Evolutionary conservation across 1,139 yeast species (phyloP).

Genomic region (Ogataea hybrid): DNA sequence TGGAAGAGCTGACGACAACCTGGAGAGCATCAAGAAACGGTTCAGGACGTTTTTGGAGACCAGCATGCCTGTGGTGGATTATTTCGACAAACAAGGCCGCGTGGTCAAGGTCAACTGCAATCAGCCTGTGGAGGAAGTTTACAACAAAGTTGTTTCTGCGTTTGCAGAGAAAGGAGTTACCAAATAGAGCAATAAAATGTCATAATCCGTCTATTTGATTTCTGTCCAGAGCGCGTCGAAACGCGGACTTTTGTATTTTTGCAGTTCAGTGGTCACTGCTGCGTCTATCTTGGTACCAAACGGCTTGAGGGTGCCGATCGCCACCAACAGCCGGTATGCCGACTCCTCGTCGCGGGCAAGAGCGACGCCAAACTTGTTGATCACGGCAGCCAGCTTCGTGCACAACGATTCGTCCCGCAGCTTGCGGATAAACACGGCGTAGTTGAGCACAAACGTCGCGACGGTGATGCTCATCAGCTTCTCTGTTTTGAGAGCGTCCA

Average conservation of each 20-base stretch:
- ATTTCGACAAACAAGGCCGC: conserved; percentile 70
- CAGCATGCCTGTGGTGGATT: conserved; percentile 91
- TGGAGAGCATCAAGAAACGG: conserved; percentile 86
- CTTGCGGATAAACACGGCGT: conserved; percentile 33
- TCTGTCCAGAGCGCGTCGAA: conserved; percentile 22
- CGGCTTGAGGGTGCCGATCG: conserved; percentile 45
- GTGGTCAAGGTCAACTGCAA: conserved; percentile 82
- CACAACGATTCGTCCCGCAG: conserved; percentile 16
- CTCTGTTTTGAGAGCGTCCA: conserved; percentile 26
- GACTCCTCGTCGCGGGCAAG: conserved; percentile 42
- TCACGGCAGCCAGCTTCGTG: conserved; percentile 12
- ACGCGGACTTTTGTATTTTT: conserved; percentile 15
- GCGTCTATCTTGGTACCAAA: conserved; percentile 7
- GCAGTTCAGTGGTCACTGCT: conserved; percentile 10
- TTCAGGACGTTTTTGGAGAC: conserved; percentile 85
- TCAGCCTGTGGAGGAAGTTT: conserved; percentile 76
- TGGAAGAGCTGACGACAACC: conserved; percentile 91
- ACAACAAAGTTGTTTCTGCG: conserved; percentile 64
- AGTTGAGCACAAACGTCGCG: conserved; percentile 54
- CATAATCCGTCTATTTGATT: conserved; percentile 6
- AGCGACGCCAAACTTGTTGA: conserved; percentile 13
- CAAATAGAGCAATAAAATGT: conserved; percentile 2
- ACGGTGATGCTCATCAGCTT: conserved; percentile 42
- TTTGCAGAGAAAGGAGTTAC: conserved; percentile 41
- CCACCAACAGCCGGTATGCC: conserved; percentile 51